Evolutionary conservation across 2,329 filamentous ascomycete genomes (phyloP), one percentile per base, ranked within the genome.

Genomic region (Calonectria leucothoes): DNA sequence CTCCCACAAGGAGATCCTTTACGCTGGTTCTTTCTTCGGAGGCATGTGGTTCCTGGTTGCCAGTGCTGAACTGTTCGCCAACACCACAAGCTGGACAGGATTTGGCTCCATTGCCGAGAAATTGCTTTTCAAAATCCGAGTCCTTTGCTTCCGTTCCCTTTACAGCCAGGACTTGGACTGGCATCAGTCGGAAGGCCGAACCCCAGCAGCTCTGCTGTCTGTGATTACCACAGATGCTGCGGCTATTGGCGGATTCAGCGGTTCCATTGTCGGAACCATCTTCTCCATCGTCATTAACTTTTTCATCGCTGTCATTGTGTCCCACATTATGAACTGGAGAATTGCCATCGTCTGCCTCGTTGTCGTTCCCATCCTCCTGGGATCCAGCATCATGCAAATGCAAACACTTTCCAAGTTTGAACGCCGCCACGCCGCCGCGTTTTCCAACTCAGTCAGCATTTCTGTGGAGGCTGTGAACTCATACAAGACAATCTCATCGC

Each of bases 281-380:
- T 91, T 94, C 71, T 92, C 93, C 0, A 93, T 94, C 27, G 77
- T 89, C 4, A 88, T 95, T 74, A 94, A 94, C 81, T 90, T 95
- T 33, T 75, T 94, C 20, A 91, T 89, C 0, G 93, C 92, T 1
- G 91, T 95, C 69, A 90, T 93, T 35, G 81, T 95, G 12, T 91
- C 93, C 0, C 92, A 94, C 74, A 90, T 94, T 55, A 87, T 95
- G 59, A 92, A 92, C 3, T 95, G 94, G 94, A 93, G 91, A 79
- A 94, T 95, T 74, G 93, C 93, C 0, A 84, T 95, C 17, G 93
- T 95, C 4, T 93, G 93, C 69, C 86, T 95, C 7, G 89, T 93
- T 0, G 87, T 91, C 11, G 91, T 95, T 0, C 94, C 94, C 0
- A 83, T 95, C 12, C 88, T 95, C 7, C 86, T 95, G 0, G 91